A percentile compares a stretch with the other conserved stretches of the same genome.
Evolutionary conservation across 2,329 filamentous ascomycete species (phyloP).

Genomic region (Pestalotiopsis sp.): DNA sequence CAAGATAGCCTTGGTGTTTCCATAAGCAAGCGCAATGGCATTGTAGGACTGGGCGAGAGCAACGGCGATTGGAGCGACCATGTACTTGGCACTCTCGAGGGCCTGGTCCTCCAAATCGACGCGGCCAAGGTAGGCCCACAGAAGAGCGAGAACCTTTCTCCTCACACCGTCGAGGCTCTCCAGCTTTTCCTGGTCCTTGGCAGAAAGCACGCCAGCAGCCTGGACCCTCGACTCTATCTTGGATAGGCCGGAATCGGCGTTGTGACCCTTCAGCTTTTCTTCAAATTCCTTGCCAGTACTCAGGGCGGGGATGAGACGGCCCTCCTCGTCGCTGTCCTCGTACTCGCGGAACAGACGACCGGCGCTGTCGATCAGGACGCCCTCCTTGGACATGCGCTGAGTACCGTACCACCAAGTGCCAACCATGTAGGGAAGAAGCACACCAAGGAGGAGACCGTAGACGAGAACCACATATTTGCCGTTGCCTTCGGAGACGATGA

Average conservation of each 20-base stretch:
- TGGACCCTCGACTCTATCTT: slow-evolving; percentile 83
- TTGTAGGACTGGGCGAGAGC: slow-evolving; percentile 84
- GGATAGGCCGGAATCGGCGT: slow-evolving; percentile 77
- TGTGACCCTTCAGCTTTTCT: slow-evolving; percentile 73
- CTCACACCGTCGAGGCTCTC: slow-evolving; percentile 79
- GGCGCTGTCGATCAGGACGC: slow-evolving; percentile 88
- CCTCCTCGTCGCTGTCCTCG: slow-evolving; percentile 79
- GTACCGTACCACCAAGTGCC: slow-evolving; percentile 99
- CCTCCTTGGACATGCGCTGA: slow-evolving; percentile 89
- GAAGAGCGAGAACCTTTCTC: slow-evolving; percentile 82
- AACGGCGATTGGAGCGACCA: slow-evolving; percentile 84
- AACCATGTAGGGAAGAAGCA: slow-evolving; percentile 88
- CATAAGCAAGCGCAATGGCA: slow-evolving; percentile 85
- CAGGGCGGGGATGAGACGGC: slow-evolving; percentile 77
- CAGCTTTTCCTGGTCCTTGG: slow-evolving; percentile 76
- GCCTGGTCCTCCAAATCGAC: slow-evolving; percentile 79
- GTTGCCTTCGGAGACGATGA: slow-evolving; percentile 90
- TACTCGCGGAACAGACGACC: slow-evolving; percentile 95
- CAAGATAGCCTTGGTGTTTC: slow-evolving; percentile 79
- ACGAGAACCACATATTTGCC: slow-evolving; percentile 93
- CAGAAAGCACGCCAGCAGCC: slow-evolving; percentile 56
- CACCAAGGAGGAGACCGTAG: slow-evolving; percentile 85
- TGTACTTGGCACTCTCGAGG: slow-evolving; percentile 84
- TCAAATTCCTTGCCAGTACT: slow-evolving; percentile 88
- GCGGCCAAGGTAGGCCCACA: slow-evolving; percentile 95